Evolutionary conservation across 176 grass and related monocot genomes (phyloP).

Genomic region (Hyparrhenia diplandra): DNA sequence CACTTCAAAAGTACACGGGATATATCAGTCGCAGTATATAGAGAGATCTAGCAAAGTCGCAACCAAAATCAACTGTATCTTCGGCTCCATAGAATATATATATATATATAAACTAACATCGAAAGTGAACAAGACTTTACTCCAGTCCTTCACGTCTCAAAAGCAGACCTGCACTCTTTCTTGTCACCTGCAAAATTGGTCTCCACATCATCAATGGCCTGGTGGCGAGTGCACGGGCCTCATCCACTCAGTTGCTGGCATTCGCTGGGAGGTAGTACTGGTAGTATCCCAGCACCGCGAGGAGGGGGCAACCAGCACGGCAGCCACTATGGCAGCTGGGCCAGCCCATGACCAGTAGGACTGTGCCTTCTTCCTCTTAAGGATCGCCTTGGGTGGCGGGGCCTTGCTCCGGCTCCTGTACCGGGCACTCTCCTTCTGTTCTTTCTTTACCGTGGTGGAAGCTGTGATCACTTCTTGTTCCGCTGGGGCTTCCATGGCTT

Average conservation of each 20-base stretch:
- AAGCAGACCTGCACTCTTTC: slow-evolving; percentile 20
- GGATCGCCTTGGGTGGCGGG: slow-evolving; percentile 52
- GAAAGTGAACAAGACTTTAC: neutral
- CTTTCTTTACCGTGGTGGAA: slow-evolving; percentile 40
- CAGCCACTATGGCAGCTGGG: slow-evolving; percentile 14
- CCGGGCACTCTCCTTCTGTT: slow-evolving; percentile 50
- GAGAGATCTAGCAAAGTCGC: slow-evolving; percentile 18
- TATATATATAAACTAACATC: slow-evolving; percentile 32
- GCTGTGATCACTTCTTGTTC: slow-evolving; percentile 23
- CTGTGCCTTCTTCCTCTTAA: slow-evolving; percentile 66
- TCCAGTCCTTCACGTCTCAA: slow-evolving; percentile 2
- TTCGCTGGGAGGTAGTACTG: slow-evolving; percentile 54
- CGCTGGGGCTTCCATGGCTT: slow-evolving; percentile 42
- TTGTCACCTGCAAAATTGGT: slow-evolving; percentile 51
- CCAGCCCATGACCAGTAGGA: slow-evolving; percentile 58
- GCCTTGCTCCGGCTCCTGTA: slow-evolving; percentile 45
- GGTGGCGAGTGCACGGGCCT: neutral
- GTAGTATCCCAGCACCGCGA: slow-evolving; percentile 50
- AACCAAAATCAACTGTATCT: slow-evolving; percentile 43
- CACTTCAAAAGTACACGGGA: slow-evolving; percentile 35
- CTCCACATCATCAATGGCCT: neutral
- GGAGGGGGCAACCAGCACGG: slow-evolving; percentile 40
- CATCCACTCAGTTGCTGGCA: slow-evolving; percentile 32
- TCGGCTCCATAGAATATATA: slow-evolving; percentile 14
- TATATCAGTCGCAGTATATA: slow-evolving; percentile 34